phyloP scores from a whole-genome alignment of 2,329 filamentous ascomycete genomes.

The Westerdykella sp. region DNA sequence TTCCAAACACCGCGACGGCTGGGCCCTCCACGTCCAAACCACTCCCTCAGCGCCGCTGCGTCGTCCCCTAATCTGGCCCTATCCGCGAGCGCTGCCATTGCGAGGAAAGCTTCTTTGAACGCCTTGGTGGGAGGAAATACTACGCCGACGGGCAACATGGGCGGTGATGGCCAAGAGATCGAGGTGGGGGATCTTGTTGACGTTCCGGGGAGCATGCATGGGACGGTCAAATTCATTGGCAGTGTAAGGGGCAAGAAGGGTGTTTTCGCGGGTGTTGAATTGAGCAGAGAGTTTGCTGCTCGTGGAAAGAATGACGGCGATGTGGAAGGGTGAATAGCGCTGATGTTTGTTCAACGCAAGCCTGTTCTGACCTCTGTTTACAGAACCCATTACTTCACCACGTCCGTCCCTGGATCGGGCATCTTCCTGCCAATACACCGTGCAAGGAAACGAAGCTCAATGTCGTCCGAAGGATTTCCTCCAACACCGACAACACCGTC shows the following conservation, averaged over 20 bases:
- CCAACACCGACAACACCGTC: slow-evolving; percentile 64
- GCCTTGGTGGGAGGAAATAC: slow-evolving; percentile 54
- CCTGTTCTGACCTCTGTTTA: slow-evolving; percentile 6
- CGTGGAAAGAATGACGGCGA: slow-evolving; percentile 94
- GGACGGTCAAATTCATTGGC: slow-evolving; percentile 83
- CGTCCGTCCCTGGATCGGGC: slow-evolving; percentile 69
- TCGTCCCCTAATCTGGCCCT: slow-evolving; percentile 41
- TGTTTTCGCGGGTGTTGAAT: slow-evolving; percentile 84
- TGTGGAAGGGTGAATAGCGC: slow-evolving; percentile 71
- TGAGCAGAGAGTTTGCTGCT: slow-evolving; percentile 70
- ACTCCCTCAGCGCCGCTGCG: slow-evolving; percentile 35
- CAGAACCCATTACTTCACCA: slow-evolving; percentile 69
- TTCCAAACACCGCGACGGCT: slow-evolving; percentile 39
- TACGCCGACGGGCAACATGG: slow-evolving; percentile 40
- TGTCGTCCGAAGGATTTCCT: slow-evolving; percentile 51
- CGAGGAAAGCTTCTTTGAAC: slow-evolving; percentile 66
- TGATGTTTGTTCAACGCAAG: neutral
- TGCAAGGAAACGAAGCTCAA: slow-evolving; percentile 61
- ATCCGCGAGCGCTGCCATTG: slow-evolving; percentile 44
- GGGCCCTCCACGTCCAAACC: slow-evolving; percentile 30
- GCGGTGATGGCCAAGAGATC: slow-evolving; percentile 48
- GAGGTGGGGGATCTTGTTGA: slow-evolving; percentile 79
- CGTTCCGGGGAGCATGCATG: slow-evolving; percentile 88
- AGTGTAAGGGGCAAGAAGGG: slow-evolving; percentile 83
- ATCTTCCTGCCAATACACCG: slow-evolving; percentile 90